Base-by-base conservation (phyloP, 495 filamentous ascomycete species). In the Lepraria neglecta region DNA sequence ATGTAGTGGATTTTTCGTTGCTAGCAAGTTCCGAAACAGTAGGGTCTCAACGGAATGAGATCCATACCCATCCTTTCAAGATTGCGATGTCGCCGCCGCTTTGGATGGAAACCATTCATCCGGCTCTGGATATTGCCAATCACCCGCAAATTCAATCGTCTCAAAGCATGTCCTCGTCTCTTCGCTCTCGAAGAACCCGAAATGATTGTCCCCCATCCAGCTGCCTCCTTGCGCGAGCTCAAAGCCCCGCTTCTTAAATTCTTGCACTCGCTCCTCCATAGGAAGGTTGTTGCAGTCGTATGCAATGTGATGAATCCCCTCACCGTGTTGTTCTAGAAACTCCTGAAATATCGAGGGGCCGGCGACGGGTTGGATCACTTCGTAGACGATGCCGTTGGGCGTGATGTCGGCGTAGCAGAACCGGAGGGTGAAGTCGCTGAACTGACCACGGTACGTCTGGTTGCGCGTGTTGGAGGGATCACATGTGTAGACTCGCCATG, bases 291-390 rank as follows among this genome's bases (percentile, higher is more conserved):
- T 55, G 42, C 66, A 62, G 46, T 68, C 66, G 54, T 59, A 68
- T 2, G 66, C 64, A 3, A 68, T 44, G 53, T 68, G 66, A 48
- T 68, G 66, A 21, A 68, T 21, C 11, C 66, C 66, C 50, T 66
- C 66, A 4, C 64, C 64, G 35, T 54, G 15, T 33, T 47, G 30
- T 14, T 61, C 63, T 6, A 68, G 61, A 54, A 61, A 68, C 24
- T 68, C 66, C 14, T 27, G 51, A 30, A 68, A 64, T 15, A 68
- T 58, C 14, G 12, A 60, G 17, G 53, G 53, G 24, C 66, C 66
- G 21, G 66, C 63, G 6, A 68, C 47, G 11, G 66, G 66, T 46
- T 66, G 33, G 31, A 68, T 68, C 7, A 68, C 66, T 44, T 68
- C 66, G 52, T 64, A 66, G 35, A 50, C 50, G 31, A 68, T 50